A percentile compares a stretch with the other conserved stretches of the same genome.
These are phyloP conservation scores for Pachysolen tannophilus DNA, from an alignment of 805 yeast genomes.

Conservation along the genomic window DNA sequence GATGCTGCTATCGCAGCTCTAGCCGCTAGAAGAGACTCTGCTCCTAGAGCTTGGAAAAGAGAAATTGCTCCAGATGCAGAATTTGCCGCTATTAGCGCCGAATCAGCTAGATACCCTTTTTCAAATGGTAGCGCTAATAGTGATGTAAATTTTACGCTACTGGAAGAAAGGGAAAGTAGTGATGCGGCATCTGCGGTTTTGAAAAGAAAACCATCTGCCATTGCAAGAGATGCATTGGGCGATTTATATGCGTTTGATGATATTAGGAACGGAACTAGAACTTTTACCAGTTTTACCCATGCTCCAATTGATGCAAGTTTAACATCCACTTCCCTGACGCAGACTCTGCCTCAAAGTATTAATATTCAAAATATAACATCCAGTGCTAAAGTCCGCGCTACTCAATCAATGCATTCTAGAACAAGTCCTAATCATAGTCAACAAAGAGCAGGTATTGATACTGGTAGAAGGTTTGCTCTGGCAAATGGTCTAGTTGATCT, in stretches of 20 bases:
- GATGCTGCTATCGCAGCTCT: slow-evolving; percentile 66
- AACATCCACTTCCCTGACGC: slow-evolving; percentile 15
- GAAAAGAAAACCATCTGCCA: slow-evolving; percentile 16
- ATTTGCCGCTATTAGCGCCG: slow-evolving; percentile 32
- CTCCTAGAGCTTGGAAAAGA: slow-evolving; percentile 42
- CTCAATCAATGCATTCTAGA: slow-evolving; percentile 36
- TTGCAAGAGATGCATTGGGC: slow-evolving; percentile 30
- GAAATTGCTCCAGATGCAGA: slow-evolving; percentile 38
- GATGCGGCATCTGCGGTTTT: slow-evolving; percentile 37
- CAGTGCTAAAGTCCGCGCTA: slow-evolving; percentile 29
- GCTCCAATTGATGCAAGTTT: slow-evolving; percentile 11
- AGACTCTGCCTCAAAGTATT: slow-evolving; percentile 19
- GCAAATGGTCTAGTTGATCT: slow-evolving; percentile 41
- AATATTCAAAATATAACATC: slow-evolving; percentile 21
- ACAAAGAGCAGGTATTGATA: slow-evolving; percentile 23
- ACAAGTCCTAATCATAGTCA: slow-evolving; percentile 29
- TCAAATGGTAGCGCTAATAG: slow-evolving; percentile 12
- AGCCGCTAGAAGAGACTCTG: slow-evolving; percentile 35
- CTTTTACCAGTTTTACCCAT: slow-evolving; percentile 19
- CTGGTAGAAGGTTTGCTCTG: slow-evolving; percentile 20
- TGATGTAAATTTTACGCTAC: slow-evolving; percentile 18
- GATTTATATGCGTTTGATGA: slow-evolving; percentile 36
- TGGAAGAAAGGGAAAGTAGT: slow-evolving; percentile 28
- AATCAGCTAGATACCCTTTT: slow-evolving; percentile 24
- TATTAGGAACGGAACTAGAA: slow-evolving; percentile 29